Evolutionary conservation across 2,329 filamentous ascomycete species (phyloP).

Genomic region (Talaromyces sp.): DNA sequence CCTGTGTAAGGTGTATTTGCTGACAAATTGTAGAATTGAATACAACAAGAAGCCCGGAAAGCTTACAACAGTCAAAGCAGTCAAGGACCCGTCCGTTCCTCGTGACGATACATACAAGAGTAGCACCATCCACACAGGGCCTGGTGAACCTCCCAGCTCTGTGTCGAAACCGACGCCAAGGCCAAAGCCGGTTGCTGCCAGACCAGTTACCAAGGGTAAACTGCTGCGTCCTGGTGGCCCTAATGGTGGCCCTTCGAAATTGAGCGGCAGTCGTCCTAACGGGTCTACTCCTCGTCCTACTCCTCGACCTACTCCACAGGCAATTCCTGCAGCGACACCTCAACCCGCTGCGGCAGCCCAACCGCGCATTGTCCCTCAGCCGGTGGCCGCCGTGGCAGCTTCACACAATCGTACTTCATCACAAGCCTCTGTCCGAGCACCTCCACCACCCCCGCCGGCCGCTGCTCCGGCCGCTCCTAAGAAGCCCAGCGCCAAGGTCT

Average conservation of each 20-base stretch:
- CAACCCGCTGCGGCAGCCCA: constrained; percentile 23
- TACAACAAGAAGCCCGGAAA: constrained; percentile 99
- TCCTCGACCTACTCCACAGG: constrained; percentile 31
- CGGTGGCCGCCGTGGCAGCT: constrained; percentile 32
- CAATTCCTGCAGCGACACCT: constrained; percentile 16
- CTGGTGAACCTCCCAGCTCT: constrained; percentile 77
- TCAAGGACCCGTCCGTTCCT: constrained; percentile 74
- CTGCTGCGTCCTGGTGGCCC: constrained; percentile 88
- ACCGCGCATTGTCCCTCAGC: constrained; percentile 24
- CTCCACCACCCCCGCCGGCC: constrained; percentile 59
- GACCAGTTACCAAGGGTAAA: constrained; percentile 89
- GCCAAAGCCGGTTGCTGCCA: constrained; percentile 76
- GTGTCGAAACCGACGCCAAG: constrained; percentile 79
- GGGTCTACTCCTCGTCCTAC: constrained; percentile 25
- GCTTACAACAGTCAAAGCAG: constrained; percentile 76
- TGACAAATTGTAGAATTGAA: constrained; percentile 56
- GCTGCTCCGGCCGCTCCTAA: constrained; percentile 50
- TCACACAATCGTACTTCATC: constrained; percentile 47
- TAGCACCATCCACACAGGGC: constrained; percentile 77
- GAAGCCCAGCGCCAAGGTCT: constrained; percentile 78
- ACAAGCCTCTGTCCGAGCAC: constrained; percentile 43
- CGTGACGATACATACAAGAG: constrained; percentile 89
- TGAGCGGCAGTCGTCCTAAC: constrained; percentile 47
- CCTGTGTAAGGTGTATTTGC: constrained; percentile 14
- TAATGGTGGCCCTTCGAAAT: constrained; percentile 69